Evolutionary conservation across 169 alveolate genomes (phyloP), one percentile per base, ranked within the genome.

Genomic region (Plasmodium inui): DNA sequence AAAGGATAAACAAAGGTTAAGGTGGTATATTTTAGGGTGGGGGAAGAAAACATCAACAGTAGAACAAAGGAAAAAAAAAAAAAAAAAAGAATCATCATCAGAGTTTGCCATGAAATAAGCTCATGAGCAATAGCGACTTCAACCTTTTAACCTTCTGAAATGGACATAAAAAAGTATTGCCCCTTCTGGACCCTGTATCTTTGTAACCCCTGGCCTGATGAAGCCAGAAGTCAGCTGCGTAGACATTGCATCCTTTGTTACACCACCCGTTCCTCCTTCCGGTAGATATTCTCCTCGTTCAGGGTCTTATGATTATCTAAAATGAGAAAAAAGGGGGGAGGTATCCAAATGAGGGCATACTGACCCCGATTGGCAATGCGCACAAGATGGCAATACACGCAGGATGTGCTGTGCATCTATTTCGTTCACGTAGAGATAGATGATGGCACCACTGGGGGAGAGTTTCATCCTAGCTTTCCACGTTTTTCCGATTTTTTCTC

Each of bases 221-320:
- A 8, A 0, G 22, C 26, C 61, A 50, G n/a, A 14, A 17, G 22
- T 50, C 12, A 46, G 17, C 57, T 8, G 22, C 8, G 8, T 50
- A 50, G 3, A 17, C 12, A 50, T 14, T 50, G 61, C 22, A 17
- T 1, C 3, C 32, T 50, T 82, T 26, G 14, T 67, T 12, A 82
- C 39, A 82, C 41, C 34, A 53, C 79, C 19, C 32, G 50, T n/a
- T 55, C 79, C 26, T 82, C 89, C 34, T 55, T 57, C 41, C 67
- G 39, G 78, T 82, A 82, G 37, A 82, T 82, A 57, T 82, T 50
- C 28, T 82, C 57, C 34, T 28, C 57, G 32, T 57, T 82, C 53
- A 82, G 53, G 22, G 89, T 32, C 55, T 82, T 82, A 30, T 50
- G 61, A 50, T 55, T 82, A 53, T 55, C 89, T 82, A 41, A 82